Evolutionary conservation across 305 asterid species (phyloP), one percentile per base, ranked within the genome.

Genomic region (Caryopteris hybrid): DNA sequence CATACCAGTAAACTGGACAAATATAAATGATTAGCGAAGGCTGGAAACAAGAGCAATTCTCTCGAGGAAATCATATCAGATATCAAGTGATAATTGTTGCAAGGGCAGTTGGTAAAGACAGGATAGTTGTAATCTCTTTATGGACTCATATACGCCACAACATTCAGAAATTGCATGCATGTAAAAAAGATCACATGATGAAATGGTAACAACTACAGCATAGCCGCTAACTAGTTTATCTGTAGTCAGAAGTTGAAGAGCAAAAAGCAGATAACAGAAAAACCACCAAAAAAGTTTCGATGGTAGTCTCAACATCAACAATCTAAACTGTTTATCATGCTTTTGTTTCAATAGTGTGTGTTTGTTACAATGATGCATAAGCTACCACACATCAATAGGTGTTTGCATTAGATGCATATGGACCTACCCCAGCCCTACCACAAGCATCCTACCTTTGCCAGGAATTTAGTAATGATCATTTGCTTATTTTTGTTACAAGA

Each of bases 21-120:
- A 41, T 33, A 43, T 46, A 17, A 48, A 13, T 43, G 52, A 34
- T 63, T 12, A 36, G 14, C 23, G 31, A 50, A 51, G 46, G 70
- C 65, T 63, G 69, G 48, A 51, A 69, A 43, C 6, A 51, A 62
- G 68, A 63, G 68, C 20, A 50, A 14, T 59, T 58, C 36, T 69
- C 43, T n/a, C 5, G 27, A 62, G 51, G 12, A 72, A 27, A 72
- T 41, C 69, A 63, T 33, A 54, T 29, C 67, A 74, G 25, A 39
- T 55, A 60, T 41, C 23, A 51, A 33, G 43, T 43, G 16, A 23
- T 62, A 52, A 22, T 38, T 31, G 53, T 47, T 63, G 51, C 29
- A 34, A 59, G 62, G 45, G 48, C 31, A 47, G 41, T n/a, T 54
- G 21, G 41, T 45, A 43, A 71, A 71, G 46, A 53, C 54, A 66